Conservation (phyloP, 1,139 yeast genomes). For the Maudiozyma humilis region DNA sequence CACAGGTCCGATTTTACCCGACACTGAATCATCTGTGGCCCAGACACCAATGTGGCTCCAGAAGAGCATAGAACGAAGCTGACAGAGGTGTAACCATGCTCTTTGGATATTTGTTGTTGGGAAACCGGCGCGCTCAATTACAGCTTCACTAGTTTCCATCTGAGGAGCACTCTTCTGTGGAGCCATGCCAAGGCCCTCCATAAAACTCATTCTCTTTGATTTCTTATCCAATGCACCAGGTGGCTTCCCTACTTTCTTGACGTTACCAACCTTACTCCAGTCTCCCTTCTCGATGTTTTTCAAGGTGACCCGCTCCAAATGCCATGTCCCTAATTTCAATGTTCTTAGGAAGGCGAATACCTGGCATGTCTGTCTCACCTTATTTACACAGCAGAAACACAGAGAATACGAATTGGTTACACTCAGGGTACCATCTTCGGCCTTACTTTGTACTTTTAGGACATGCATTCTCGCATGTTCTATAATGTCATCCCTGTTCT, state of each 20-base stretch:
- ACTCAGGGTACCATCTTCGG: conserved; percentile 27
- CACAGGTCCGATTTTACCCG: conserved; percentile 31
- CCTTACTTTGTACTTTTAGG: conserved; percentile 37
- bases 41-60: conserved; percentile 75
- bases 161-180: conserved; percentile 12
- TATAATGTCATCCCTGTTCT: conserved; percentile 54
- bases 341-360: conserved; percentile 66
- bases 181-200: conserved; percentile 18
- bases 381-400: conserved; percentile 73
- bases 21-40: conserved; percentile 32
- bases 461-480: conserved; percentile 73
- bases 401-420: conserved; percentile 50
- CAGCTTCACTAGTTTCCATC: conserved; percentile 13
- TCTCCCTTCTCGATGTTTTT: conserved; percentile 15
- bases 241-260: conserved; percentile 6
- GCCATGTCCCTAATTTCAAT: conserved; percentile 47
- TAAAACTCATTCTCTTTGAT: conserved; percentile 22
- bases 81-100: conserved; percentile 52
- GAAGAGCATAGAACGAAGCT: conserved; percentile 54
- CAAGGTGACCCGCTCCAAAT: conserved; percentile 35
- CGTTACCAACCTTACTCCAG: conserved; percentile 12
- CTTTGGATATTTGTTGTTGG: conserved; percentile 33
- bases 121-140: conserved; percentile 16
- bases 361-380: conserved; percentile 73
- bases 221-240: conserved; percentile 12